Conservation (phyloP, 2,329 filamentous ascomycete genomes). For the Penicillium sp. region DNA sequence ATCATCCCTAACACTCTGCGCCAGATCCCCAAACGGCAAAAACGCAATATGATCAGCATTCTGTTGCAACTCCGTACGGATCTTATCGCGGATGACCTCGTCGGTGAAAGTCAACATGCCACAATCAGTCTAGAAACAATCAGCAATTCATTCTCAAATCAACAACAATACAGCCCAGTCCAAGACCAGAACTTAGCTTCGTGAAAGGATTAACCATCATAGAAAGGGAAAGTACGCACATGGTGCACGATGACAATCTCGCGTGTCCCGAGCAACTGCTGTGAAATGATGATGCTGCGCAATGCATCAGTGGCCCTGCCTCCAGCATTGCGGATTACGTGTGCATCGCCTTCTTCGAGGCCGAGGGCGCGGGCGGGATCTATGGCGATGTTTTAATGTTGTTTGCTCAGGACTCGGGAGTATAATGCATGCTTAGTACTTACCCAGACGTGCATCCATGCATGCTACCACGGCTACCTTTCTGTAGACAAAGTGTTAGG, state of each 20-base stretch:
- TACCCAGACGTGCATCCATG: conserved; percentile 67
- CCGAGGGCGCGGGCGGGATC: conserved; percentile 66
- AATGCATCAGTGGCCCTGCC: conserved; percentile 65
- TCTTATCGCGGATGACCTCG: conserved; percentile 58
- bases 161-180: neutral
- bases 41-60: conserved; percentile 56
- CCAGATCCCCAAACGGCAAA: conserved; percentile 61
- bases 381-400: too few relatives aligned
- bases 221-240: conserved; percentile 15
- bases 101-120: conserved; percentile 68
- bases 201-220: too few relatives aligned
- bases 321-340: conserved; percentile 73
- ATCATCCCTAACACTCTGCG: conserved; percentile 60
- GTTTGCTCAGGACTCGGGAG: too few relatives aligned
- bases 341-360: conserved; percentile 69
- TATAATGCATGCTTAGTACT: neutral
- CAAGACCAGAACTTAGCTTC: neutral
- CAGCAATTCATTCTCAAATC: neutral
- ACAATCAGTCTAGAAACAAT: conserved; percentile 55
- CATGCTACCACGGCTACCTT: conserved; percentile 59
- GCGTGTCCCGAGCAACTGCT: conserved; percentile 71
- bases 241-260: conserved; percentile 64
- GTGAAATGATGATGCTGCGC: conserved; percentile 70
- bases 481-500: conserved; percentile 4
- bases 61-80: conserved; percentile 51